Evolutionary conservation across 1,139 yeast genomes (phyloP).

Genomic region (Suhomyces maxii): DNA sequence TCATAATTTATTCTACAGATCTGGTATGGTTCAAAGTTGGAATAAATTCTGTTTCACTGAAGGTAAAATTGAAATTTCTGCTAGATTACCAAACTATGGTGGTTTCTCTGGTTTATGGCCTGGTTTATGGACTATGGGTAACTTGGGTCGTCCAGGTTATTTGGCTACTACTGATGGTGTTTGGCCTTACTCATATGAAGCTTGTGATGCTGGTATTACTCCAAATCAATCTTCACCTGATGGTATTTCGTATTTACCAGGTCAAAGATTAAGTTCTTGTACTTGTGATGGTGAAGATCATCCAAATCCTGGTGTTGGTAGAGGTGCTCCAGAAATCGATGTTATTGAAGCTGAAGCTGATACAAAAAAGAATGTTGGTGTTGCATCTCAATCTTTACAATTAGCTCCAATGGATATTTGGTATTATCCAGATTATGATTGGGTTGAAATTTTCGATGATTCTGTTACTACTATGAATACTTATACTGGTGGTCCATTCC

Average conservation of each 20-base stretch:
- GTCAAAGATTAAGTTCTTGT: conserved; percentile 45
- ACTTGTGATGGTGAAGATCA: conserved; percentile 70
- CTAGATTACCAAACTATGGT: conserved; percentile 31
- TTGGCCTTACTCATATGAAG: conserved; percentile 36
- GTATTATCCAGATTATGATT: conserved; percentile 81
- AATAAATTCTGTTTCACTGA: conserved; percentile 31
- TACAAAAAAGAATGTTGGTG: conserved; percentile 50
- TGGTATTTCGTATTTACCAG: conserved; percentile 33
- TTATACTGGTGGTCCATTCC: conserved; percentile 82
- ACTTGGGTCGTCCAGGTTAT: conserved; percentile 33
- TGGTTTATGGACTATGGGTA: conserved; percentile 36
- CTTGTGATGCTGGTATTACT: conserved; percentile 34
- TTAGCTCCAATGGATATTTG: conserved; percentile 85
- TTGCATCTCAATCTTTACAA: conserved; percentile 81
- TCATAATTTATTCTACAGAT: conserved; percentile 30
- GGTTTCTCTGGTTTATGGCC: conserved; percentile 34
- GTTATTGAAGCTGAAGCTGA: conserved; percentile 72
- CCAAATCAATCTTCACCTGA: conserved; percentile 34
- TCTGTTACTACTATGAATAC: conserved; percentile 69
- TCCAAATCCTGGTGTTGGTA: conserved; percentile 75
- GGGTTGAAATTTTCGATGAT: conserved; percentile 59
- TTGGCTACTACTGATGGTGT: conserved; percentile 33
- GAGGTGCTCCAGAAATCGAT: conserved; percentile 93
- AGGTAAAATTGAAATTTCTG: conserved; percentile 26
- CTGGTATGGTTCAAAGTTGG: conserved; percentile 37